Conservation (phyloP, 2,329 filamentous ascomycete genomes). For the Myriosclerotinia curreyana region DNA sequence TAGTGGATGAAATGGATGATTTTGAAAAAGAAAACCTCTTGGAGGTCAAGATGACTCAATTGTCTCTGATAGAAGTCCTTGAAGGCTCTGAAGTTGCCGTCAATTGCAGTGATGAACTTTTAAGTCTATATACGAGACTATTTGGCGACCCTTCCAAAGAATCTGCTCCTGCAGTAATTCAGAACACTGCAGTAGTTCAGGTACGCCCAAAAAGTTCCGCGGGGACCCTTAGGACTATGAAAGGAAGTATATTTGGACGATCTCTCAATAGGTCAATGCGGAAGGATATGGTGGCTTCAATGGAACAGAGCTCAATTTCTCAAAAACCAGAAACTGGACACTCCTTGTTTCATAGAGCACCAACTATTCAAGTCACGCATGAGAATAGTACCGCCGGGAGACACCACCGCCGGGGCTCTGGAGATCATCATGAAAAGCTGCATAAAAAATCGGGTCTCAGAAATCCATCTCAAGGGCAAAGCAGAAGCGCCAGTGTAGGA, state of each 20-base stretch:
- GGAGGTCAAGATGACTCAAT: constrained; percentile 94
- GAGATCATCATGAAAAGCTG: constrained; percentile 38
- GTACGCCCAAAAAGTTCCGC: constrained; percentile 63
- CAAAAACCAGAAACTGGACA: constrained; percentile 37
- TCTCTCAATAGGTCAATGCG: constrained; percentile 44
- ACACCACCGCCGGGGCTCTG: constrained; percentile 24
- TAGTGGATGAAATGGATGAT: constrained; percentile 77
- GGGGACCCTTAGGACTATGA: constrained; percentile 67
- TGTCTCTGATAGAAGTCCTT: constrained; percentile 76
- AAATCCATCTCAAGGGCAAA: constrained; percentile 42
- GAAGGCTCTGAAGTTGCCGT: constrained; percentile 84
- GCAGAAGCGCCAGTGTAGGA: constrained; percentile 49
- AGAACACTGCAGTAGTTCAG: background rate
- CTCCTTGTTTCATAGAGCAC: constrained; percentile 43
- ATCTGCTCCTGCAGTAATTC: background rate
- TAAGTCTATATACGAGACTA: constrained; percentile 76
- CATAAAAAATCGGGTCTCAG: constrained; percentile 41
- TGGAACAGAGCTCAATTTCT: constrained; percentile 38
- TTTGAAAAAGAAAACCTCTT: constrained; percentile 82
- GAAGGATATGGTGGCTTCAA: constrained; percentile 43
- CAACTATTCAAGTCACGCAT: constrained; percentile 73
- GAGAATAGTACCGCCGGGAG: constrained; percentile 51
- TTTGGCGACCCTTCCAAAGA: constrained; percentile 62
- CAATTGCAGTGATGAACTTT: constrained; percentile 80
- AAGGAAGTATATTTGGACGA: constrained; percentile 75